These are phyloP conservation scores for Pseudomonodictys pantanalensis DNA, from an alignment of 495 filamentous ascomycete species.

Conservation along the genomic window DNA sequence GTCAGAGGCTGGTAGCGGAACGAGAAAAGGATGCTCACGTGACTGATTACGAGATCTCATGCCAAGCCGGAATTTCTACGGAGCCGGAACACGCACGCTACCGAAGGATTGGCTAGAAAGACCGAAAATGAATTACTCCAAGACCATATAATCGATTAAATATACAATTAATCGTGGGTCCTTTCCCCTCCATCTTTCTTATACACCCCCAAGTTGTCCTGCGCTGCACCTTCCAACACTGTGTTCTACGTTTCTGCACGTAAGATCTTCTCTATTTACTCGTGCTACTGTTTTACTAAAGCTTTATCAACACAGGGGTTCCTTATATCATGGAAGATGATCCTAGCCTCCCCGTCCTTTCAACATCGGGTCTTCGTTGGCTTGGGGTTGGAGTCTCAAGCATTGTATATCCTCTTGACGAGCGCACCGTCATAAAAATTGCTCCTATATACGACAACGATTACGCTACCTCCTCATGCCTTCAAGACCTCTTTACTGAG, in stretches of 20 bases:
- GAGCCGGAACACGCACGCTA: too few relatives aligned
- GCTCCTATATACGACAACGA: slow-evolving; percentile 1
- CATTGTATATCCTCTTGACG: background rate
- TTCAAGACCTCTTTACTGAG: background rate
- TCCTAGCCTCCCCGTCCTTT: background rate
- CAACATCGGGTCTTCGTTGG: background rate
- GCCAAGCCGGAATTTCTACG: too few relatives aligned
- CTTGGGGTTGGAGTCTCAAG: background rate
- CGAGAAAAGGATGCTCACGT: too few relatives aligned
- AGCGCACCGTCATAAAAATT: background rate
- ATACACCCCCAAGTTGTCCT: too few relatives aligned
- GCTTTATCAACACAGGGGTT: background rate
- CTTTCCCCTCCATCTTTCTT: too few relatives aligned
- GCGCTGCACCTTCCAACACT: too few relatives aligned
- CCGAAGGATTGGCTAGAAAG: too few relatives aligned
- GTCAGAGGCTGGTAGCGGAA: too few relatives aligned
- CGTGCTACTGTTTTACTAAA: background rate
- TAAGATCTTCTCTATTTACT: background rate
- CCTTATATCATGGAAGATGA: background rate
- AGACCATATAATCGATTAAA: too few relatives aligned
- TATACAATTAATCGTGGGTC: too few relatives aligned
- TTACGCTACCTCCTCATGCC: background rate
- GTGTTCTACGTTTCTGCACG: background rate
- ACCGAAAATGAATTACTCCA: too few relatives aligned
- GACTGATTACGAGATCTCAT: too few relatives aligned